phyloP scores from a whole-genome alignment of 805 yeast genomes.

The Torulaspora maleeae region DNA sequence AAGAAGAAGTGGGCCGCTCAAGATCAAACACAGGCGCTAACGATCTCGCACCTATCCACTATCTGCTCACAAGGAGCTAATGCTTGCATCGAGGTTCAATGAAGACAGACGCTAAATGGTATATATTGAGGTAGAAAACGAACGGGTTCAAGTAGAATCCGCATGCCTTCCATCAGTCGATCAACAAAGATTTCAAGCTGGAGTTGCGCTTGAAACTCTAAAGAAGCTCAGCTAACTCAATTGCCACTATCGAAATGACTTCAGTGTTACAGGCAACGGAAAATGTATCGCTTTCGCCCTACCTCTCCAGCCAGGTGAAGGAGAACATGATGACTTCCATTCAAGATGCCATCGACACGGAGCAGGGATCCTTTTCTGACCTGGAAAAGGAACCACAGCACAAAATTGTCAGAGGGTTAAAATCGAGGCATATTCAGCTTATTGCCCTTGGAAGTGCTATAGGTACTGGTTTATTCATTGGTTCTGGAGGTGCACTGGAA shows the following conservation, averaged over 20 bases:
- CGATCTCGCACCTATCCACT: no score
- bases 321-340: background rate
- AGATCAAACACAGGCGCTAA: no score
- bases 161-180: no score
- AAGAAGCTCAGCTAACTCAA: background rate
- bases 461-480: constrained; percentile 75
- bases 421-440: constrained; percentile 16
- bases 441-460: constrained; percentile 47
- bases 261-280: background rate
- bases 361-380: background rate
- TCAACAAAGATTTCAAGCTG: no score
- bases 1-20: no score
- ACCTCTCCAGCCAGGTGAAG: background rate
- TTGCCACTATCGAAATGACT: background rate
- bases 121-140: no score
- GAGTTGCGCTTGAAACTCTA: background rate
- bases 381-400: background rate
- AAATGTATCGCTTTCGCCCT: background rate
- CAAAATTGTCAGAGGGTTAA: constrained; percentile 9
- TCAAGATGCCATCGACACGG: background rate
- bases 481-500: constrained; percentile 56
- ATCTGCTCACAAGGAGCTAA: no score
- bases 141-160: no score
- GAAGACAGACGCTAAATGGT: no score
- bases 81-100: no score